phyloP scores from a whole-genome alignment of 1,284 basidiomycete species.

The Pholiota adiposa region DNA sequence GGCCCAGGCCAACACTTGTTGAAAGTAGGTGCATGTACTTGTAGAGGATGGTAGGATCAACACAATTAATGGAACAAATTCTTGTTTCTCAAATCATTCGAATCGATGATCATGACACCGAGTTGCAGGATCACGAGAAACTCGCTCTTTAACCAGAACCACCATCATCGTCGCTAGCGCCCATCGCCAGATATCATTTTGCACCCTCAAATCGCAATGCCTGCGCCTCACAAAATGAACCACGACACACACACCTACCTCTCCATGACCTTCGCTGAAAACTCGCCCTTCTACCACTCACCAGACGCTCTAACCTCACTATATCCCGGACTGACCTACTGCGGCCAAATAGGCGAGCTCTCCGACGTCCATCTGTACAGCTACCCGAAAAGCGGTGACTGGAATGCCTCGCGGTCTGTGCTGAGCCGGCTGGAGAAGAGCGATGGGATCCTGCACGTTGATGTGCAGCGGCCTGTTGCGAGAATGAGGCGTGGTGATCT shows the following conservation, averaged over 20 bases:
- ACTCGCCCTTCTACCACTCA: slow-evolving; percentile 31
- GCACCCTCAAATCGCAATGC: slow-evolving; percentile 19
- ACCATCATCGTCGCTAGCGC: too few relatives aligned
- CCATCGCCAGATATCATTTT: too few relatives aligned
- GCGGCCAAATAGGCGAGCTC: slow-evolving; percentile 45
- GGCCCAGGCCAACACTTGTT: too few relatives aligned
- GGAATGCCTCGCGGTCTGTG: too few relatives aligned
- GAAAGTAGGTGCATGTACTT: too few relatives aligned
- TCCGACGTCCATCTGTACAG: slow-evolving; percentile 45
- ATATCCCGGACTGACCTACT: slow-evolving; percentile 38
- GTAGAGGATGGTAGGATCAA: too few relatives aligned
- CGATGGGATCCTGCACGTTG: slow-evolving; percentile 32
- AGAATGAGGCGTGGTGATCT: slow-evolving; percentile 36
- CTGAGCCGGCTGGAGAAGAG: slow-evolving; percentile 24
- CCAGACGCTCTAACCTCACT: slow-evolving; percentile 34
- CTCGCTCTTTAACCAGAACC: too few relatives aligned
- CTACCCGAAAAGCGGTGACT: too few relatives aligned
- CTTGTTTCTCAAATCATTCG: too few relatives aligned
- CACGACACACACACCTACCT: slow-evolving; percentile 43
- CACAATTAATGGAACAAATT: too few relatives aligned
- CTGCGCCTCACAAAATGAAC: slow-evolving; percentile 39
- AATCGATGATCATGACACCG: too few relatives aligned
- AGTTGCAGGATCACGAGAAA: too few relatives aligned
- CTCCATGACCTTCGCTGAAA: slow-evolving; percentile 39
- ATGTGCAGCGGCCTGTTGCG: slow-evolving; percentile 34